Base-by-base conservation (phyloP, 352 stramenopile species). In the Pythium scleroteichum region DNA sequence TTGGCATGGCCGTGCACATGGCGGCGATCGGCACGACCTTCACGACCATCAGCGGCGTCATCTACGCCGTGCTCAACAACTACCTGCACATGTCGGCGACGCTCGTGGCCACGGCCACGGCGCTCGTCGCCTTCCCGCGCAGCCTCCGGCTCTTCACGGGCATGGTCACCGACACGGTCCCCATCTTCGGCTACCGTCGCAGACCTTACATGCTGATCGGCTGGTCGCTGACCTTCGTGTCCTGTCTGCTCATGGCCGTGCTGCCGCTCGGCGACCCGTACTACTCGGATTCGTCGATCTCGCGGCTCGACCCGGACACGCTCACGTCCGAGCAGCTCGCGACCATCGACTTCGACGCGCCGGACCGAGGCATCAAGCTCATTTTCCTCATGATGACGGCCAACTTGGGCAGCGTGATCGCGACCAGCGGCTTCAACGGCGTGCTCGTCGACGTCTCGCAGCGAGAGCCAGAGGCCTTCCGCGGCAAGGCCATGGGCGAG, bases 381-480 rank as follows among this genome's bases (percentile, higher is more conserved):
- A 72, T 83, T 52, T 26, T 87, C 16, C 69, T 87, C 50, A 79
- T 87, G 68, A 65, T 77, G 42, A 62, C 79, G 24, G 60, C 73
- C 27, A 80, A 79, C 23, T 53, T 85, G 13, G 72, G 73, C 35
- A 76, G 71, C 33, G 60, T 80, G 4, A 58, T 87, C 41, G 69
- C 71, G 9, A 69, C 74, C 44, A 73, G 70, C 27, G 72, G 64
- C 16, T 75, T 63, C 9, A 69, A 79, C 45, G 78, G 72, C 10
- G 53, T 83, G 7, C 60, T 88, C 4, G 76, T 85, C 23, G 76
- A 85, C 48, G 58, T 88, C 29, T 68, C 78, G 8, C 78, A 88
- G 57, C 76, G 72, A 10, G 76, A 88, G 44, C 74, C 76, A 3
- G 51, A 64, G 13, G 66, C 62, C 32, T 64, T 62, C 48, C 73